Conservation (phyloP, 192 early-diverging fungal species). For the Neocallimastix lanati region DNA sequence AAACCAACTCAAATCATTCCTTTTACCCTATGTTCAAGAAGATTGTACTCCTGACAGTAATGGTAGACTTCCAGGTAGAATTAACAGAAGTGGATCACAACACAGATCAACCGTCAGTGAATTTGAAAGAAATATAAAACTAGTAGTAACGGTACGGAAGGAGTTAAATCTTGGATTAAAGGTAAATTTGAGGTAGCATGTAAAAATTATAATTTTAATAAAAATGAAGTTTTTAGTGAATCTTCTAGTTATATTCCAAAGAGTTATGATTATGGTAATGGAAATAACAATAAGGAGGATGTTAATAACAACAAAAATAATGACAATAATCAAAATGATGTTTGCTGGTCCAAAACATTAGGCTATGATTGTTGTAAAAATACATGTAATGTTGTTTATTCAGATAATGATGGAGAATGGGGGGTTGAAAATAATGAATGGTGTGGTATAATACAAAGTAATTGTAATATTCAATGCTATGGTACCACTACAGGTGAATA, state of each 20-base stretch:
- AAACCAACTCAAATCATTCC: background rate
- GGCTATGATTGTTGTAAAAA: background rate
- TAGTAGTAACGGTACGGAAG: background rate
- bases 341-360: background rate
- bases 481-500: background rate
- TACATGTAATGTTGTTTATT: background rate
- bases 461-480: background rate
- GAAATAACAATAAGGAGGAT: background rate
- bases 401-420: background rate
- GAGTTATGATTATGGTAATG: background rate
- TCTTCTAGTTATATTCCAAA: background rate
- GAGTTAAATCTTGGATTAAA: background rate
- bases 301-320: background rate
- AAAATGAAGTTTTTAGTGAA: background rate
- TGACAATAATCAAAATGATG: background rate
- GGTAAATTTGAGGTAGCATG: background rate
- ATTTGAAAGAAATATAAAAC: background rate
- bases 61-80: background rate
- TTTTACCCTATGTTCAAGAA: background rate
- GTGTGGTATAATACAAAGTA: background rate
- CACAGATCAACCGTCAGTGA: background rate
- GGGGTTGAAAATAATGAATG: background rate
- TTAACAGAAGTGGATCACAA: background rate
- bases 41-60: background rate
- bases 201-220: background rate